Evolutionary conservation across 139 green algal genomes (phyloP), one percentile per base, ranked within the genome.

Genomic region (Parachlorella kessleri): DNA sequence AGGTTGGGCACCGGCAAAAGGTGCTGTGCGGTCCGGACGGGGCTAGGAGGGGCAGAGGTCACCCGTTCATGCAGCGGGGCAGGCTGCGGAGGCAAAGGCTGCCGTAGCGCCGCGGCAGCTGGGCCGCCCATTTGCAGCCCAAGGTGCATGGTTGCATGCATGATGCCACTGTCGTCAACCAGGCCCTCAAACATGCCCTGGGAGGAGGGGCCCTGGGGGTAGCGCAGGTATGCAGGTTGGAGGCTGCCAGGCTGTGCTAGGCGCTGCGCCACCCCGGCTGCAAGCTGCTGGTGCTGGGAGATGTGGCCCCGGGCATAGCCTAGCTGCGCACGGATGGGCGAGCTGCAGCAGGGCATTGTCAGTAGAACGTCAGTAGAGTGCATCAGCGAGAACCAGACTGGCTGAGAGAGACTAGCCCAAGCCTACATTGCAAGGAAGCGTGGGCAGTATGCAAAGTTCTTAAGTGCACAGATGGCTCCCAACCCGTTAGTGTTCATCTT

Each of bases 311-410:
- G n/a, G n/a, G n/a, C n/a, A n/a, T n/a, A n/a, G n/a, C n/a, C n/a
- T n/a, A 81, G 75, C 48, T 81, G 66, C 36, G 70, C 55, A 7
- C 66, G 66, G 35, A 81, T 75, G 35, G 75, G 75, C 1, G 75
- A 81, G 53, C 75, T 81, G 75, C 75, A 67, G n/a, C n/a, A n/a
- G n/a, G n/a, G n/a, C n/a, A n/a, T n/a, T n/a, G n/a, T n/a, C n/a
- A n/a, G n/a, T n/a, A n/a, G n/a, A n/a, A n/a, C n/a, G n/a, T n/a
- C n/a, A n/a, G n/a, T n/a, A n/a, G n/a, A n/a, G n/a, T n/a, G n/a
- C n/a, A n/a, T n/a, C n/a, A n/a, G n/a, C n/a, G n/a, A n/a, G n/a
- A n/a, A n/a, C n/a, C n/a, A n/a, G n/a, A n/a, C n/a, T n/a, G n/a
- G n/a, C n/a, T n/a, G n/a, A n/a, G n/a, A n/a, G n/a, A n/a, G n/a